These are phyloP conservation scores for Colletotrichum siamense DNA, from an alignment of 2,329 filamentous ascomycete genomes.

Conservation along the genomic window DNA sequence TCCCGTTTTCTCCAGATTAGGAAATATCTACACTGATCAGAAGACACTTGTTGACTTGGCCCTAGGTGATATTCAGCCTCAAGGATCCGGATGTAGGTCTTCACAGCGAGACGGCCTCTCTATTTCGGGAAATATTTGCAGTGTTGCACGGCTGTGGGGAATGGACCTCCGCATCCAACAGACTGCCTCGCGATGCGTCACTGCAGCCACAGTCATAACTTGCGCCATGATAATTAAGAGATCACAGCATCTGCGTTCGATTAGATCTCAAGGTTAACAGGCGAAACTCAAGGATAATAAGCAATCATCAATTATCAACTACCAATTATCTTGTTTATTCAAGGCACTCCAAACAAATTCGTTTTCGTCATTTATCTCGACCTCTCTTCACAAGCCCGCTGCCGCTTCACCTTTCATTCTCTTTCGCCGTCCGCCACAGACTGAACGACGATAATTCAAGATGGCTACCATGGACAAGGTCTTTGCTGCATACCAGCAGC, in stretches of 20 bases:
- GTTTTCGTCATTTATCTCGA: neutral
- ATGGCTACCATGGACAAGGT: constrained; percentile 51
- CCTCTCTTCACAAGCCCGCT: neutral
- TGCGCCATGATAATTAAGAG: neutral
- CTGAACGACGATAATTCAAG: neutral
- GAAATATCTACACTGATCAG: neutral
- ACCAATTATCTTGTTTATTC: neutral
- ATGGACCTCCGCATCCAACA: neutral
- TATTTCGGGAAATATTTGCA: neutral
- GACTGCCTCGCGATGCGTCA: neutral
- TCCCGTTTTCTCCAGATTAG: neutral
- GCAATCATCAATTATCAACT: neutral
- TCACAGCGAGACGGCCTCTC: neutral
- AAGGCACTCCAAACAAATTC: neutral
- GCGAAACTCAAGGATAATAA: neutral
- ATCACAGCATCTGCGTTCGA: neutral
- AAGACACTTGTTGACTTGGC: neutral
- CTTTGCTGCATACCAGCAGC: constrained; percentile 19
- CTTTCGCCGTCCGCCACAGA: neutral
- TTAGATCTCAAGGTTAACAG: neutral
- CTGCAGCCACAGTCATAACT: neutral
- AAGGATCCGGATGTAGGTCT: neutral
- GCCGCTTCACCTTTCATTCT: neutral
- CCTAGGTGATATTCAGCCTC: neutral
- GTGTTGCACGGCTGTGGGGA: neutral